Evolutionary conservation across 2,329 filamentous ascomycete species (phyloP).

Genomic region (Cryphonectria nitschkei): DNA sequence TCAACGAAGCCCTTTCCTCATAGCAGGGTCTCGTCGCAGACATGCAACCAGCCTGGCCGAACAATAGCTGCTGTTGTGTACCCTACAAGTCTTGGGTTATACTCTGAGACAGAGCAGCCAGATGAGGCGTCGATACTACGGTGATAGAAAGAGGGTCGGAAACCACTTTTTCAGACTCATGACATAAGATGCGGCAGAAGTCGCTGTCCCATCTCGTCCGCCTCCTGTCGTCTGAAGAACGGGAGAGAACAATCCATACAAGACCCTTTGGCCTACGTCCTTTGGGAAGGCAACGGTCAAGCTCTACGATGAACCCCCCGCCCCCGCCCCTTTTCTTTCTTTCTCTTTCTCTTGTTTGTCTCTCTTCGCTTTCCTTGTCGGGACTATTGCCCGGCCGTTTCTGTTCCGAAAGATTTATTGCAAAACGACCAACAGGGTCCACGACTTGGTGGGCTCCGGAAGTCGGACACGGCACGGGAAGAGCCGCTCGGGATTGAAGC

Average conservation of each 20-base stretch:
- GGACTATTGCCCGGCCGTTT: neutral
- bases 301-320: neutral
- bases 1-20: neutral
- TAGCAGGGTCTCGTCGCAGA: neutral
- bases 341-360: too few species aligned
- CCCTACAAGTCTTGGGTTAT: neutral
- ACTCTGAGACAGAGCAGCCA: neutral
- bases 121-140: neutral
- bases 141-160: neutral
- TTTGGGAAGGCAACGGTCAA: neutral
- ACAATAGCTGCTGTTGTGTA: neutral
- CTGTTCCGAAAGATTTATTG: neutral
- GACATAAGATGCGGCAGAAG: too few species aligned
- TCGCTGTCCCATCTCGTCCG: neutral
- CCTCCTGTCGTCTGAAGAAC: neutral
- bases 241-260: neutral
- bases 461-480: slow-evolving; percentile 9
- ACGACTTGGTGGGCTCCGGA: neutral
- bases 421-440: neutral
- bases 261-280: neutral
- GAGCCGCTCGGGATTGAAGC: neutral
- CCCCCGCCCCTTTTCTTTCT: too few species aligned
- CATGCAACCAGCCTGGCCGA: neutral
- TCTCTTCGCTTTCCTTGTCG: too few species aligned
- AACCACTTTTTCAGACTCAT: neutral